These are phyloP conservation scores for Coccomyxa subellipsoidea DNA, from an alignment of 163 green algal species.

Conservation along the genomic window DNA sequence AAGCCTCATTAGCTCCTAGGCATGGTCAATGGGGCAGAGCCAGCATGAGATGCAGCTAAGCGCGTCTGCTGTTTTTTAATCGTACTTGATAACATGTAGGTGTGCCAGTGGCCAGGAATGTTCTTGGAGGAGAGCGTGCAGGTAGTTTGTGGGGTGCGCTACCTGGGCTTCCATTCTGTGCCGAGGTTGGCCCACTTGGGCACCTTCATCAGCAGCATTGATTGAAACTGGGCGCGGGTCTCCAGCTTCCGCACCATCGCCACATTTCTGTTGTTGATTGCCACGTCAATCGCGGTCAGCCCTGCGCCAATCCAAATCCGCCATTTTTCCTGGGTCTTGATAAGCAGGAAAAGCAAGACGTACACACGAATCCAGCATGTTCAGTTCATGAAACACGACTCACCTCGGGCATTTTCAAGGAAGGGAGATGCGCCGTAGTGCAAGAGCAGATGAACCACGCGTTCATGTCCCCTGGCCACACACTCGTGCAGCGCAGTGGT, in stretches of 20 bases:
- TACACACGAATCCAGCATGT: too few relatives aligned
- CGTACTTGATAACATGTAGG: too few relatives aligned
- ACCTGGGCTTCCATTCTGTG: slow-evolving; percentile 39
- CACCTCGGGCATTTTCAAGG: slow-evolving; percentile 45
- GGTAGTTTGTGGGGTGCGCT: too few relatives aligned
- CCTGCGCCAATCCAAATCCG: slow-evolving; percentile 5
- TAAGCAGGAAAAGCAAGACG: too few relatives aligned
- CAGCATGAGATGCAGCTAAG: too few relatives aligned
- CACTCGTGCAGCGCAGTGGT: slow-evolving; percentile 50
- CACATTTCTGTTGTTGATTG: slow-evolving; percentile 40
- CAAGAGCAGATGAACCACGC: slow-evolving; percentile 43
- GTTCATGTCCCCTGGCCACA: slow-evolving; percentile 30
- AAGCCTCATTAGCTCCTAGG: too few relatives aligned
- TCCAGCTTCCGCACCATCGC: slow-evolving; percentile 44
- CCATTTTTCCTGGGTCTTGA: too few relatives aligned
- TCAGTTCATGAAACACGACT: neutral
- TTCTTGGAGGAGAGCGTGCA: neutral
- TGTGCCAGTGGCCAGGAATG: neutral
- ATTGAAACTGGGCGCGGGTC: slow-evolving; percentile 25
- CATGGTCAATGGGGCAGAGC: too few relatives aligned
- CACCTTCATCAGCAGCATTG: slow-evolving; percentile 48
- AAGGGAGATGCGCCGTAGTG: slow-evolving; percentile 42
- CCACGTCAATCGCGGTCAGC: slow-evolving; percentile 53
- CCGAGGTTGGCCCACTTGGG: slow-evolving; percentile 32
- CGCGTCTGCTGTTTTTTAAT: too few relatives aligned